phyloP scores from a whole-genome alignment of 441 rosid species.

The Brassica hybrid region DNA sequence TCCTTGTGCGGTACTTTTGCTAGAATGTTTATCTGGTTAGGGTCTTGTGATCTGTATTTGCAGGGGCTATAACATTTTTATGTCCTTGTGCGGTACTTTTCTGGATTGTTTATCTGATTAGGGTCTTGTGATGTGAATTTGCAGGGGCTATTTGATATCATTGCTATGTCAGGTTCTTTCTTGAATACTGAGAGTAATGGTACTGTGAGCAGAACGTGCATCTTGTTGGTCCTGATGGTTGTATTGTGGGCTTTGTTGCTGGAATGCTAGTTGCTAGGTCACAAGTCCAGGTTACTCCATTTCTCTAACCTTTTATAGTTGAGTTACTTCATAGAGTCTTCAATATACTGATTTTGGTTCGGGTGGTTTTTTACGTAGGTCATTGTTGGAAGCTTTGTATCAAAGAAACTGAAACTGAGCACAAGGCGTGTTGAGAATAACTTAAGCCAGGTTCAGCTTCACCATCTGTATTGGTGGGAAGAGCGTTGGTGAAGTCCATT shows the following conservation, averaged over 20 bases:
- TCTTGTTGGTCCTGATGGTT: conserved; percentile 89
- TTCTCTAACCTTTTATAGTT: no score
- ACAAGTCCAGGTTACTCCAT: no score
- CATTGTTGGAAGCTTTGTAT: conserved; percentile 84
- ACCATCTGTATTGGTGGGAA: conserved; percentile 90
- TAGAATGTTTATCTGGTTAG: conserved; percentile 26
- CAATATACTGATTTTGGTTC: no score
- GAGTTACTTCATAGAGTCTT: no score
- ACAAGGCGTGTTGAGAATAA: conserved; percentile 35
- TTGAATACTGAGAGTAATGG: conserved; percentile 69
- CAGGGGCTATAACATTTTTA: not conserved
- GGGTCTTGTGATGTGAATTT: no score
- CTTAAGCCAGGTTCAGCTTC: conserved; percentile 50
- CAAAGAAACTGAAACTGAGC: conserved; percentile 53
- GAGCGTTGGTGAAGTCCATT: conserved; percentile 93
- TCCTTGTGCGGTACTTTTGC: no score
- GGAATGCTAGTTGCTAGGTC: no score
- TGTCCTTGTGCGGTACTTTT: no score
- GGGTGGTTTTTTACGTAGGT: conserved; percentile 47
- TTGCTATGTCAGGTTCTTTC: conserved; percentile 86
- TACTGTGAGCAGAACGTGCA: conserved; percentile 66
- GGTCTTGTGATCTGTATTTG: no score
- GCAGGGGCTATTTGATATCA: conserved; percentile 52
- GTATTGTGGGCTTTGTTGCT: not conserved
- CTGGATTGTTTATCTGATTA: no score